phyloP scores from a whole-genome alignment of 192 early-diverging fungal species.

The Coemansia sp. region DNA sequence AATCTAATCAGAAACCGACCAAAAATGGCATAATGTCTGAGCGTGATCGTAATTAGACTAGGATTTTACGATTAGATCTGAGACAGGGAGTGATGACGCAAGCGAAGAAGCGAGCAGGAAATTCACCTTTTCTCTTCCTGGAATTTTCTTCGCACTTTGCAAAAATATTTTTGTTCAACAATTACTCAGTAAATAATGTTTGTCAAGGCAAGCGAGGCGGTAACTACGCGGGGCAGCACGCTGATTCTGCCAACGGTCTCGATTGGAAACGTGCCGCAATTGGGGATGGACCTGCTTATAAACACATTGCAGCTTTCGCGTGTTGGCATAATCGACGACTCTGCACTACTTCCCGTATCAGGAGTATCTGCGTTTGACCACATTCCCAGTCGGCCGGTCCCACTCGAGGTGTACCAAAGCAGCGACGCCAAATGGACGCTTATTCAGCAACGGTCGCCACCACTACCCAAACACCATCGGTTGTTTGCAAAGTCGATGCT shows the following conservation, averaged over 20 bases:
- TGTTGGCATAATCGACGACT: constrained; percentile 67
- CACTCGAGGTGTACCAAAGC: constrained; percentile 69
- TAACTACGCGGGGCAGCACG: constrained; percentile 30
- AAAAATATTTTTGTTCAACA: neutral
- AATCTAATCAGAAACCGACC: neutral
- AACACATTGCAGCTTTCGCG: constrained; percentile 64
- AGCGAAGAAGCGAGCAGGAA: neutral
- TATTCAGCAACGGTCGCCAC: constrained; percentile 73
- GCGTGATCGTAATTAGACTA: constrained; percentile 5
- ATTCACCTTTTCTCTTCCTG: neutral
- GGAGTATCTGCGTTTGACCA: constrained; percentile 58
- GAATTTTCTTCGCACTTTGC: constrained; percentile 1
- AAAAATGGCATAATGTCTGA: neutral
- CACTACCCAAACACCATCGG: constrained; percentile 58
- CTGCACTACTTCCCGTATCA: constrained; percentile 63
- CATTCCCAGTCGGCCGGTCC: constrained; percentile 26
- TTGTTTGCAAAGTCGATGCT: constrained; percentile 59
- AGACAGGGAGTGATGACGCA: constrained; percentile 6
- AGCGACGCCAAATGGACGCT: constrained; percentile 66
- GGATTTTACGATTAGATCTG: neutral
- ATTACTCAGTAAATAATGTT: neutral
- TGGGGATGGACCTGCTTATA: constrained; percentile 69
- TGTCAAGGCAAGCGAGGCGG: neutral
- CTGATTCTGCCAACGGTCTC: constrained; percentile 67
- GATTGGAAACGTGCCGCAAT: constrained; percentile 81